Conservation (phyloP, 441 rosid genomes). For the Adansonia gregorii region DNA sequence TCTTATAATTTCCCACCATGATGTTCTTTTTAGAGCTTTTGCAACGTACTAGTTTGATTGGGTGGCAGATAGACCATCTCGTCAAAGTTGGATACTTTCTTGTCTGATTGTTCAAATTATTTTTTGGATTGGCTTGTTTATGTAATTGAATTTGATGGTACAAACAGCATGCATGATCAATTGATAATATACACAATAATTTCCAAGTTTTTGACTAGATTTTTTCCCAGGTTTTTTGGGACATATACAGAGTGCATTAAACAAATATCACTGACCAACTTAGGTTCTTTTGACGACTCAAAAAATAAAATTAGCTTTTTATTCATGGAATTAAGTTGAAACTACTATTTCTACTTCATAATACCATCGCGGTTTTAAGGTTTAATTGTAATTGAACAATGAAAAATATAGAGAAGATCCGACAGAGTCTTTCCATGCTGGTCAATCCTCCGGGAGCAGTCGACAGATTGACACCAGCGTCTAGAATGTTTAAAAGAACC, state of each 20-base stretch:
- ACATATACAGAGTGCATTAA: no score
- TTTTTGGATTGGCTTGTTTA: conserved; percentile 14
- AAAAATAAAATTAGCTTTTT: not conserved
- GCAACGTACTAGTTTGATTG: conserved; percentile 4
- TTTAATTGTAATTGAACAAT: not conserved
- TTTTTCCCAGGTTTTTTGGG: not conserved
- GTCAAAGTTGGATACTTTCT: not conserved
- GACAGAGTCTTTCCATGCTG: conserved; percentile 84
- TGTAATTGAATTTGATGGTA: not conserved
- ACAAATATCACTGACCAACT: no score
- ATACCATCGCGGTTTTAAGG: not conserved
- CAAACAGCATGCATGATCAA: not conserved
- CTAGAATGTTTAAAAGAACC: no score
- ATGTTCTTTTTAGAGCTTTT: not conserved
- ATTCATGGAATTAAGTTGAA: not conserved
- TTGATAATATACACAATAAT: conserved; percentile 13
- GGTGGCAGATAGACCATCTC: conserved; percentile 5
- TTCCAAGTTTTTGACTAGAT: not conserved
- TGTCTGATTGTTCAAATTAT: not conserved
- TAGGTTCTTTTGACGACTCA: no score
- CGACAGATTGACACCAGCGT: no score
- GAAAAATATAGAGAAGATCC: conserved; percentile 45
- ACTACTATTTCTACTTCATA: not conserved
- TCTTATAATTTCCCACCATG: conserved; percentile 2
- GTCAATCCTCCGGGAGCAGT: conserved; percentile 70